Evolutionary conservation across 2,329 filamentous ascomycete genomes (phyloP), one percentile per base, ranked within the genome.

Genomic region (Scedosporium dehoogii): DNA sequence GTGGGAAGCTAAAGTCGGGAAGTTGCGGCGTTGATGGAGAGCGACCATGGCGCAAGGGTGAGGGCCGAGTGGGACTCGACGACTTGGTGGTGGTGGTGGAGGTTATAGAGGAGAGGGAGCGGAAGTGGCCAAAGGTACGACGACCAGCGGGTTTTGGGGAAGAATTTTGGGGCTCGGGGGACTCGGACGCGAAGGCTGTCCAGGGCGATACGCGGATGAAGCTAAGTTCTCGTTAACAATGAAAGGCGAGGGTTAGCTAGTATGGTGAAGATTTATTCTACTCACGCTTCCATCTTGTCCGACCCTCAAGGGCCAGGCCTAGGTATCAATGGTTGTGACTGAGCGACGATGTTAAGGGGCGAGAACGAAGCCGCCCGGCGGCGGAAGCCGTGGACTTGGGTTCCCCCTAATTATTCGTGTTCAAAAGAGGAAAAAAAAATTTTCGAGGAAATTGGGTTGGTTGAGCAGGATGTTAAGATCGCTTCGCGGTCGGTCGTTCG

Each of bases 31-130:
- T 68, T 5, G 73, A 74, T 5, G 73, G 70, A 2, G 76, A 73
- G 29, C 59, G 46, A 27, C 46, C 46, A 33, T 64, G 75, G 75
- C 46, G 70, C 68, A 4, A 74, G 71, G 18, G 75, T 75, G 63
- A 74, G 73, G 25, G 76, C 73, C 60, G 60, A 27, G 72, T 74
- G n/a, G 69, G 70, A 56, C 72, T 73, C 25, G 72, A 69, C 42
- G 72, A 63, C 41, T 67, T 75, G 41, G 81, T 78, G 41, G 69
- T 63, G 55, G 84, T 79, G 29, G 83, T 78, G 63, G 77, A 81
- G 14, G 82, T 79, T 29, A 83, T 78, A 63, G 77, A 81, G 14
- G 82, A 84, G 14, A 83, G 73, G 51, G 81, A 81, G 65, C 81
- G 76, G 63, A 83, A 73, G 67, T 84, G 81, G 63, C 79, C 78